phyloP scores from a whole-genome alignment of 441 rosid species.

The Macaranga tanarius region DNA sequence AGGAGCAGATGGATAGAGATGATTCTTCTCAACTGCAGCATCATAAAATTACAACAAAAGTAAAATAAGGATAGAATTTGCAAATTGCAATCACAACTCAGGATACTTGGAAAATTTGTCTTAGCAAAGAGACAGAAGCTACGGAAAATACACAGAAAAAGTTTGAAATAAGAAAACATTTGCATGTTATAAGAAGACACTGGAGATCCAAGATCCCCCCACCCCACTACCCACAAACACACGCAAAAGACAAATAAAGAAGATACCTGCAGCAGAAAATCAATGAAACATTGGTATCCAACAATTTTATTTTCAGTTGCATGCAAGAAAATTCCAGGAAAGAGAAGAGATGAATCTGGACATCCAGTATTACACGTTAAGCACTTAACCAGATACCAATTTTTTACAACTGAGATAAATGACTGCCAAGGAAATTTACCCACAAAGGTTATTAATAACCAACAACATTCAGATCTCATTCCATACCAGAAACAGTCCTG shows the following conservation, averaged over 20 bases:
- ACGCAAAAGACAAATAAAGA: background rate
- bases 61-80: background rate
- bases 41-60: conserved; percentile 12
- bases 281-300: background rate
- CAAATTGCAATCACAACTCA: background rate
- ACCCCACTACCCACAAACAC: background rate
- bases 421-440: background rate
- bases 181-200: conserved; percentile 2
- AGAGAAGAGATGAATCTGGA: background rate
- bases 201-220: background rate
- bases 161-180: background rate
- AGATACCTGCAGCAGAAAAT: background rate
- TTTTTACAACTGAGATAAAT: background rate
- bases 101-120: background rate
- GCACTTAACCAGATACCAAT: background rate
- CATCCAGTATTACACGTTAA: background rate
- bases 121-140: background rate
- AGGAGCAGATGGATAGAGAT: conserved; percentile 79
- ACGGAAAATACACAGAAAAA: background rate
- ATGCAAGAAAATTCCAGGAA: background rate
- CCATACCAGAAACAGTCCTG: background rate
- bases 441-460: background rate
- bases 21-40: conserved; percentile 78
- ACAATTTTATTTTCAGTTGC: background rate
- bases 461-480: background rate